Percentiles rank a stretch among this genome's conserved stretches.
These are phyloP conservation scores for Echeveria elegans DNA, from an alignment of 164 flowering plant species.

Conservation along the genomic window DNA sequence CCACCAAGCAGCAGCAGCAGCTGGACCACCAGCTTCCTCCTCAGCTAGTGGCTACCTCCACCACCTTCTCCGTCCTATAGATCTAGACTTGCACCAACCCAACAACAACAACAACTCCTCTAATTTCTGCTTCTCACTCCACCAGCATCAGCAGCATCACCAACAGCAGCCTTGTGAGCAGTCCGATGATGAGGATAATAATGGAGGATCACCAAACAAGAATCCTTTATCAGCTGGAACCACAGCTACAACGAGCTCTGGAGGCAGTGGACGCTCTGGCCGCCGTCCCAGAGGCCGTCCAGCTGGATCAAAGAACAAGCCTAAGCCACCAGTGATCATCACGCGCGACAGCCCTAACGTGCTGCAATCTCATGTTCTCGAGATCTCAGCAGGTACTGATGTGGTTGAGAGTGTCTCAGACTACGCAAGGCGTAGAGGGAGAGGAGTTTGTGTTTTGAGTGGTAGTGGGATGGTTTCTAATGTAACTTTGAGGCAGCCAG, in stretches of 20 bases:
- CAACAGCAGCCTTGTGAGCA: neutral
- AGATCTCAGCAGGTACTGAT: constrained; percentile 33
- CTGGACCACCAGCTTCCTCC: constrained; percentile 20
- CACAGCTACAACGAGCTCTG: constrained; percentile 13
- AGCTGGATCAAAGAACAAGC: constrained; percentile 48
- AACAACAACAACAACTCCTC: constrained; percentile 3
- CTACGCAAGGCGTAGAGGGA: constrained; percentile 34
- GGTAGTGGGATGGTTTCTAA: constrained; percentile 37
- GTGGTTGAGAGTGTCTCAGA: constrained; percentile 28
- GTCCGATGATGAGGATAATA: neutral
- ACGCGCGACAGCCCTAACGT: constrained; percentile 42
- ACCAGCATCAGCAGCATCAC: constrained; percentile 8
- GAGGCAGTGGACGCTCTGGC: constrained; percentile 12
- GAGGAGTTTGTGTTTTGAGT: constrained; percentile 43
- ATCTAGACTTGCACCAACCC: constrained; percentile 20
- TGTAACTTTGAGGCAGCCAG: constrained; percentile 41
- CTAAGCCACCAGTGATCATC: constrained; percentile 46
- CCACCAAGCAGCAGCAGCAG: constrained; percentile 26
- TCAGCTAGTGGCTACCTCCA: constrained; percentile 22
- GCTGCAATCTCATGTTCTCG: constrained; percentile 40
- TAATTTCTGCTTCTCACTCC: constrained; percentile 21
- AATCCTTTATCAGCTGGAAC: neutral
- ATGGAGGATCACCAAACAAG: constrained; percentile 1
- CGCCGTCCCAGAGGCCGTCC: constrained; percentile 59
- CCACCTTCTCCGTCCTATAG: constrained; percentile 29